phyloP scores from a whole-genome alignment of 768 basidiomycete genomes.

The Rhizopogon rudus region DNA sequence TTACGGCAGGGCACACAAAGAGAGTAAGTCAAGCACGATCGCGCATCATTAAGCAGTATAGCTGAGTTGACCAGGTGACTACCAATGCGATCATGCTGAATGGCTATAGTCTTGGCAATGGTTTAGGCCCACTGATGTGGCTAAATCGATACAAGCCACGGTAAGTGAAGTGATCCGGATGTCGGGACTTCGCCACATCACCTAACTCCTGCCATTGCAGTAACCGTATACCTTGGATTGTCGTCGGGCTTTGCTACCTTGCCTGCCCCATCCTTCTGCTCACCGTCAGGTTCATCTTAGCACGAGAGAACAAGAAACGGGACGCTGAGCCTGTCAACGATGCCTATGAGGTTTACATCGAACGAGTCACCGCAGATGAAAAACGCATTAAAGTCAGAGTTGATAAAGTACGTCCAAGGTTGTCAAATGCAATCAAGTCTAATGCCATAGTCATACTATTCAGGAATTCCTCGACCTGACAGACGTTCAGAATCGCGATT shows the following conservation, averaged over 20 bases:
- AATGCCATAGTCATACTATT: neutral
- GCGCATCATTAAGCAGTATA: neutral
- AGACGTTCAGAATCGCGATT: constrained; percentile 61
- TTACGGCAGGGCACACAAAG: constrained; percentile 45
- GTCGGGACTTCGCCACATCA: neutral
- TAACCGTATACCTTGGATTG: constrained; percentile 72
- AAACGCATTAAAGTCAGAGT: constrained; percentile 50
- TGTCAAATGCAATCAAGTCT: neutral
- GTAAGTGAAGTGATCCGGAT: constrained; percentile 24
- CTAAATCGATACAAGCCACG: constrained; percentile 60
- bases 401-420: constrained; percentile 48
- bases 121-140: constrained; percentile 79
- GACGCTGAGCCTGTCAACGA: constrained; percentile 51
- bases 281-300: constrained; percentile 47
- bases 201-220: constrained; percentile 25
- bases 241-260: constrained; percentile 64
- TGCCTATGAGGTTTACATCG: constrained; percentile 59
- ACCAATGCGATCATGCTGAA: constrained; percentile 69
- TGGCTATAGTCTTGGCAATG: constrained; percentile 64
- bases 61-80: constrained; percentile 12
- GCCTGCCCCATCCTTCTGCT: constrained; percentile 45
- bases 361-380: constrained; percentile 47
- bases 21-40: too few species aligned
- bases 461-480: constrained; percentile 44
- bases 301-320: constrained; percentile 58